These are phyloP conservation scores for Trametes cingulata DNA, from an alignment of 768 basidiomycete species.

Conservation along the genomic window DNA sequence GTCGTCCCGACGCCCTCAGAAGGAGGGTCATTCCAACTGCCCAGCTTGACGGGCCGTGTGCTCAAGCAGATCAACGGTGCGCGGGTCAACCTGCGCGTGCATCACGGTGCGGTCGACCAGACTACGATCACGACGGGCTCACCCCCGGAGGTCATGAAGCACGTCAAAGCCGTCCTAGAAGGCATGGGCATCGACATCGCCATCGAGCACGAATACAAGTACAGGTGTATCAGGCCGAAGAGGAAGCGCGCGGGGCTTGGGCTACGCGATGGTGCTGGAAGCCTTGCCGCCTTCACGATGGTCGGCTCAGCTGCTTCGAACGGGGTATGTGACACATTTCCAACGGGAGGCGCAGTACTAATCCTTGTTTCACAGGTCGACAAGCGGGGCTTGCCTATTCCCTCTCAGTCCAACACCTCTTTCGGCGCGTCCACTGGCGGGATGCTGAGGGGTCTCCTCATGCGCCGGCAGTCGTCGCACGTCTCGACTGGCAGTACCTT, in stretches of 20 bases:
- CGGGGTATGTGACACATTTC: constrained; percentile 58
- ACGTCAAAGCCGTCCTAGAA: constrained; percentile 76
- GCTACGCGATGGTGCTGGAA: constrained; percentile 43
- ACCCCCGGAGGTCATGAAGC: constrained; percentile 86
- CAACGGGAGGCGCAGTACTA: neutral
- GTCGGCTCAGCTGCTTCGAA: constrained; percentile 82
- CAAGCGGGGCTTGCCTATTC: constrained; percentile 83
- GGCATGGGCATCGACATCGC: constrained; percentile 91
- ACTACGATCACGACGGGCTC: constrained; percentile 81
- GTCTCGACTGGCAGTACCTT: constrained; percentile 45
- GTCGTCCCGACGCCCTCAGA: constrained; percentile 34
- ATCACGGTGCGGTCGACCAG: constrained; percentile 92
- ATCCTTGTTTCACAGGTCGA: constrained; percentile 60
- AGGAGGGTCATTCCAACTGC: constrained; percentile 38
- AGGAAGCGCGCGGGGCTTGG: constrained; percentile 58
- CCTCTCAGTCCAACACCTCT: constrained; percentile 59
- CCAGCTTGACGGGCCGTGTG: constrained; percentile 31
- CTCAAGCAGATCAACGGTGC: constrained; percentile 29
- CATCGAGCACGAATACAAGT: constrained; percentile 88
- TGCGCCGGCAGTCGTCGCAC: constrained; percentile 90
- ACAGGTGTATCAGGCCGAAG: constrained; percentile 81
- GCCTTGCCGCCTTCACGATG: constrained; percentile 74
- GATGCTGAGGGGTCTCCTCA: constrained; percentile 85
- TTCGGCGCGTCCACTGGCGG: constrained; percentile 64
- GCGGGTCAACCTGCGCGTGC: constrained; percentile 61